phyloP scores from a whole-genome alignment of 352 stramenopile genomes.

The Phytopythium oedochilum region DNA sequence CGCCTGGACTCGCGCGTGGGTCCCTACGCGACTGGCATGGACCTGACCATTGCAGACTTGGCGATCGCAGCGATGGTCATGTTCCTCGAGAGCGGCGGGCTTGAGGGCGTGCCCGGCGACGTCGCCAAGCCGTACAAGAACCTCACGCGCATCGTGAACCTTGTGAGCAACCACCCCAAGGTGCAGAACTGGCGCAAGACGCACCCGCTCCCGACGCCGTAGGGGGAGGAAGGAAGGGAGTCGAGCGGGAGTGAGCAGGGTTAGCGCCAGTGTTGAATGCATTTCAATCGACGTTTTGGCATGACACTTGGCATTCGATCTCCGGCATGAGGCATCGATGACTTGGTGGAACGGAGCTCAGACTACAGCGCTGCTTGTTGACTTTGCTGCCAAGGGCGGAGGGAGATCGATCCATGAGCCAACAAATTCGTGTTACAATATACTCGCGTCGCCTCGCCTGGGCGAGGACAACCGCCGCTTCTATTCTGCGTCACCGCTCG shows the following conservation, averaged over 20 bases:
- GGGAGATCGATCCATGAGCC: too few species aligned
- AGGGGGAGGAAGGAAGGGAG: too few species aligned
- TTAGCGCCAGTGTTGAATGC: too few species aligned
- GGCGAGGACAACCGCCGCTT: background rate
- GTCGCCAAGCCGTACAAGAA: conserved; percentile 24
- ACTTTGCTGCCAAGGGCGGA: too few species aligned
- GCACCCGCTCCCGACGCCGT: conserved; percentile 4
- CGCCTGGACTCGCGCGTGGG: conserved; percentile 25
- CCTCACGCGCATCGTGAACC: conserved; percentile 24
- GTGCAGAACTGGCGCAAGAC: conserved; percentile 31
- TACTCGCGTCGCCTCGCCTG: background rate
- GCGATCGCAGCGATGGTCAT: conserved; percentile 41
- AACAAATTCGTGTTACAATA: conserved; percentile 4
- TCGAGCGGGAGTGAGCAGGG: too few species aligned
- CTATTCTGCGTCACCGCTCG: background rate
- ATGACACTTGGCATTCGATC: too few species aligned
- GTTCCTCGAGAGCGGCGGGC: conserved; percentile 26
- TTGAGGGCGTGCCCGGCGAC: conserved; percentile 20
- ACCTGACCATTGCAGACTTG: conserved; percentile 45
- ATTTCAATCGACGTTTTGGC: too few species aligned
- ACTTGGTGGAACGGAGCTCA: too few species aligned
- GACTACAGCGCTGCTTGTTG: too few species aligned
- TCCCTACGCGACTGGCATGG: conserved; percentile 18
- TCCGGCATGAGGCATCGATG: too few species aligned
- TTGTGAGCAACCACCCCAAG: conserved; percentile 30